phyloP scores from a whole-genome alignment of 768 basidiomycete species.

The Auriscalpium microsporum region DNA sequence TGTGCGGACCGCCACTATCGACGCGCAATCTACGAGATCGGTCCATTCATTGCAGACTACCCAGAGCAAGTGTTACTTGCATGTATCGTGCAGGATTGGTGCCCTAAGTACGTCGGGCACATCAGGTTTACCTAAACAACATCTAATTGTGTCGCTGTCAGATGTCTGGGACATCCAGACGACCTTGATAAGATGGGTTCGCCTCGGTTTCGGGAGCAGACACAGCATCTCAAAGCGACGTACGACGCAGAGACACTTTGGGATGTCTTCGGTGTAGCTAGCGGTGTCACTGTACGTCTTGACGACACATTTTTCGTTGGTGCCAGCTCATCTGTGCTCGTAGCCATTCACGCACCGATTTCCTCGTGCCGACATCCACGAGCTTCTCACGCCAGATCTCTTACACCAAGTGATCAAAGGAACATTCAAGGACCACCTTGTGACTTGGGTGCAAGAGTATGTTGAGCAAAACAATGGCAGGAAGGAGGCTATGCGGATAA shows the following conservation, averaged over 20 bases:
- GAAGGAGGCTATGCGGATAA: background rate
- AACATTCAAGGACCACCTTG: conserved; percentile 19
- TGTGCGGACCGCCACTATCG: conserved; percentile 23
- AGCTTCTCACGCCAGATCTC: conserved; percentile 14
- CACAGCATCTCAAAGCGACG: background rate
- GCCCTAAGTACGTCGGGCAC: conserved; percentile 9
- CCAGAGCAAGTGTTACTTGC: conserved; percentile 22
- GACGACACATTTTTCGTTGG: background rate
- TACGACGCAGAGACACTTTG: background rate
- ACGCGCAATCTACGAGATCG: conserved; percentile 20
- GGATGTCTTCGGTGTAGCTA: conserved; percentile 5
- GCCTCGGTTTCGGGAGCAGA: background rate
- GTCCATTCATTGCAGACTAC: conserved; percentile 25
- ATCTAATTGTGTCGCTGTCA: background rate
- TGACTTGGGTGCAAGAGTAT: conserved; percentile 14
- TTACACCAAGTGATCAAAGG: conserved; percentile 20
- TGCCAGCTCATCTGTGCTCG: background rate
- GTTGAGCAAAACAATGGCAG: background rate
- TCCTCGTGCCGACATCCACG: conserved; percentile 18
- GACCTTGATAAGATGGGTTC: conserved; percentile 2
- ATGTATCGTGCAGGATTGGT: conserved; percentile 18
- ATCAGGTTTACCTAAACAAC: background rate
- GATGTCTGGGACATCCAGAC: conserved; percentile 6
- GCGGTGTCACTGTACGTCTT: background rate
- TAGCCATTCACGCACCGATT: conserved; percentile 17